phyloP scores from a whole-genome alignment of 164 flowering plant species.

The Chimonanthus praecox region DNA sequence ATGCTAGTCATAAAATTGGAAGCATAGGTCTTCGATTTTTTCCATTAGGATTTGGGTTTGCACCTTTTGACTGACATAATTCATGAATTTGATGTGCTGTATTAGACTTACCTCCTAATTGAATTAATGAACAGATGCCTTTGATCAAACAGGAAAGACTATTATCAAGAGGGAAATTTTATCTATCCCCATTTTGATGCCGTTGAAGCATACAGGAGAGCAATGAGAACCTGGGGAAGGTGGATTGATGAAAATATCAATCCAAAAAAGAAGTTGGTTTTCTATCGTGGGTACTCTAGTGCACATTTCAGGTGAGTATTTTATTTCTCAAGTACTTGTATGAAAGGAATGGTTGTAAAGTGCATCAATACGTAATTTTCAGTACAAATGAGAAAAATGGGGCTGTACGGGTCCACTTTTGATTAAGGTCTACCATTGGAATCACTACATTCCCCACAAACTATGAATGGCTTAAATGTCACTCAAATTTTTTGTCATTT shows the following conservation, averaged over 20 bases:
- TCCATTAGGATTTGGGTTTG: not conserved
- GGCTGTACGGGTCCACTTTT: too few relatives aligned
- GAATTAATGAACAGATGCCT: not conserved
- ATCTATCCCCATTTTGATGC: conserved; percentile 81
- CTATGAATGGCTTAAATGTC: too few relatives aligned
- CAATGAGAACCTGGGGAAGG: conserved; percentile 78
- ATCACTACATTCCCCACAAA: too few relatives aligned
- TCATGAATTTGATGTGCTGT: not conserved
- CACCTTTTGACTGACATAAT: not conserved
- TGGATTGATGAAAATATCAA: conserved; percentile 65
- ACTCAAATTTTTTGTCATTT: too few relatives aligned
- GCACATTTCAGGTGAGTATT: conserved; percentile 78
- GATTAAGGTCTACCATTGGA: too few relatives aligned
- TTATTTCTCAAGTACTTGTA: not conserved
- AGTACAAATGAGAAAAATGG: too few relatives aligned
- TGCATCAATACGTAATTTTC: too few relatives aligned
- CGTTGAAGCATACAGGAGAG: conserved; percentile 74
- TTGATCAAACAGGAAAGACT: conserved; percentile 64
- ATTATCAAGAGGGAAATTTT: conserved; percentile 76
- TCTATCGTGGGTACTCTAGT: conserved; percentile 88
- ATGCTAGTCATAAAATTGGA: not conserved
- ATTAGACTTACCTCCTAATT: not conserved
- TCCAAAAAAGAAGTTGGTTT: conserved; percentile 49
- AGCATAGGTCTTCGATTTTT: not conserved
- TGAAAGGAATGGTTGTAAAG: too few relatives aligned